Conservation (phyloP, 208 protist species). For the Novymonas esmeraldas region DNA sequence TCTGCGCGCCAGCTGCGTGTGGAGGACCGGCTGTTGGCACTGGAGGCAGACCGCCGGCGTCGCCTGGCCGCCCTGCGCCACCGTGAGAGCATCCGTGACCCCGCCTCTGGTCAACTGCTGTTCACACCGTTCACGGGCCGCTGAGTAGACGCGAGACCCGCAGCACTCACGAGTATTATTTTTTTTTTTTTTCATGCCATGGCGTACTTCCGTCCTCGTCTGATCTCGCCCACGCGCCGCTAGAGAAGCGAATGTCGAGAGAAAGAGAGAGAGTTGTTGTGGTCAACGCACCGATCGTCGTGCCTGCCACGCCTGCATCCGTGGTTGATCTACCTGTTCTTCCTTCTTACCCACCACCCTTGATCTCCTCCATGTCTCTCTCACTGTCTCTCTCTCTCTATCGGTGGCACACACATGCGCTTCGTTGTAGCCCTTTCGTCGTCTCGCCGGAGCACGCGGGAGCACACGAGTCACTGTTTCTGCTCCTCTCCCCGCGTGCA, state of each 20-base stretch:
- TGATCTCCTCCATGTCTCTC: background rate
- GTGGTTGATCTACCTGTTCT: background rate
- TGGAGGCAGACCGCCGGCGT: constrained; percentile 25
- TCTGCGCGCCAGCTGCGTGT: constrained; percentile 9
- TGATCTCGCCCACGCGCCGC: too few species aligned
- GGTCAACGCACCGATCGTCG: too few species aligned
- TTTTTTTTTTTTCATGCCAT: too few species aligned
- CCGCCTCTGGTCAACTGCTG: constrained; percentile 19
- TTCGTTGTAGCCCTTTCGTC: background rate
- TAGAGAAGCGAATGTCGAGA: too few species aligned
- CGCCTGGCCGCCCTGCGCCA: constrained; percentile 24
- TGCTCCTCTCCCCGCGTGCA: too few species aligned
- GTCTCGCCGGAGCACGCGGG: too few species aligned
- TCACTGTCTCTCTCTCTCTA: background rate
- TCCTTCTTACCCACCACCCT: too few species aligned
- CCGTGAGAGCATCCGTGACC: constrained; percentile 18
- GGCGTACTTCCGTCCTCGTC: too few species aligned
- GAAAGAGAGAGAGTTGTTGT: too few species aligned
- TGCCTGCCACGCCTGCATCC: background rate
- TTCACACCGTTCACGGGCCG: constrained; percentile 37
- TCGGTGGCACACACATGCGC: background rate
- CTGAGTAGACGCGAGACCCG: background rate
- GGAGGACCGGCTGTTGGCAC: constrained; percentile 34
- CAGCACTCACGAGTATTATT: too few species aligned
- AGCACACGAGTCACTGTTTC: too few species aligned